Evolutionary conservation across 2,329 filamentous ascomycete genomes (phyloP).

Genomic region (Aspergillus fumigatiaffinis): DNA sequence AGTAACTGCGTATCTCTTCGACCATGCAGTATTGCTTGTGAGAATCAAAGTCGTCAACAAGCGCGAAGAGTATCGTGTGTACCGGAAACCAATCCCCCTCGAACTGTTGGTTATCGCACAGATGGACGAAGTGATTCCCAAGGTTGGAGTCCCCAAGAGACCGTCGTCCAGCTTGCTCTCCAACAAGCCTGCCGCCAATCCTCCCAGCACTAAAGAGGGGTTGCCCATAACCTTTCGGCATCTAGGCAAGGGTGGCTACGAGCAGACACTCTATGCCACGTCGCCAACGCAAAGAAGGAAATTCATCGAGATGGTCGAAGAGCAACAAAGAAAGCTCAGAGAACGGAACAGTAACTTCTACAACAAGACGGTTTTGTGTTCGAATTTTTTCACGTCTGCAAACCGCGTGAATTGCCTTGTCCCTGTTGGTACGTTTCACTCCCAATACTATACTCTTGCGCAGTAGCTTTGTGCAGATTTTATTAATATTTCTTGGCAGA

Average conservation of each 20-base stretch:
- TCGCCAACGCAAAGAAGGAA: conserved; percentile 86
- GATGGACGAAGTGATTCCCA: conserved; percentile 93
- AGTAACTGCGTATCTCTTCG: conserved; percentile 92
- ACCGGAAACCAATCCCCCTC: conserved; percentile 89
- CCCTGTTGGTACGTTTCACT: conserved; percentile 66
- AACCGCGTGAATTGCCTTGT: conserved; percentile 94
- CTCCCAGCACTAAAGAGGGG: conserved; percentile 62
- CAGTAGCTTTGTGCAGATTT: background rate
- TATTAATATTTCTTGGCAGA: conserved; percentile 51
- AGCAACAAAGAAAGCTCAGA: conserved; percentile 80
- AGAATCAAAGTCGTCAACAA: conserved; percentile 90
- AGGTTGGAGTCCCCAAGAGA: conserved; percentile 73
- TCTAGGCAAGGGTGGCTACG: conserved; percentile 92
- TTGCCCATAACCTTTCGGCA: conserved; percentile 96
- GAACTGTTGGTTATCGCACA: conserved; percentile 90
- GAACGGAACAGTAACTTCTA: conserved; percentile 67
- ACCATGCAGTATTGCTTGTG: conserved; percentile 90
- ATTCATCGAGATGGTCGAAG: conserved; percentile 94
- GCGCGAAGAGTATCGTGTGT: conserved; percentile 89
- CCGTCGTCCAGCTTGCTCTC: conserved; percentile 81
- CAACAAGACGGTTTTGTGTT: conserved; percentile 65
- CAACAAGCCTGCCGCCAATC: conserved; percentile 49
- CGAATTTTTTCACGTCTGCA: conserved; percentile 82
- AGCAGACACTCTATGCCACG: conserved; percentile 80
- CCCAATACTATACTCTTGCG: background rate